A percentile compares a stretch with the other conserved stretches of the same genome.
These are phyloP conservation scores for Ogataea wickerhamii DNA, from an alignment of 805 yeast species.

Conservation along the genomic window DNA sequence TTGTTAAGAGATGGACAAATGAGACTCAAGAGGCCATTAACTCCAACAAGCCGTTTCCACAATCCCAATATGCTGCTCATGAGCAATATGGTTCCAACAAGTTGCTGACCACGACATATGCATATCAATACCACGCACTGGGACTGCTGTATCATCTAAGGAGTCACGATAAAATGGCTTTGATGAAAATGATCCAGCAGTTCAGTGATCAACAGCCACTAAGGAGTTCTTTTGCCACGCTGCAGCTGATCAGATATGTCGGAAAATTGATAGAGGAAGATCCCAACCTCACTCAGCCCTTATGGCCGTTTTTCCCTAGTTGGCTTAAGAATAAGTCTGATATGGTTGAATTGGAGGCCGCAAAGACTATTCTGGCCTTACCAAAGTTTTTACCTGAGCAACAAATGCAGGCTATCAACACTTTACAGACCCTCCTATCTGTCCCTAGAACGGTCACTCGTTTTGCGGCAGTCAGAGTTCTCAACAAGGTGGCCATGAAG, in stretches of 20 bases:
- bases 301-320: conserved; percentile 61
- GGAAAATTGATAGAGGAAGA: conserved; percentile 72
- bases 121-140: conserved; percentile 93
- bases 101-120: conserved; percentile 66
- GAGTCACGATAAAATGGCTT: conserved; percentile 90
- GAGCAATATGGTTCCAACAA: conserved; percentile 54
- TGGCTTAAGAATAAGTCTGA: conserved; percentile 81
- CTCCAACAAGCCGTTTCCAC: conserved; percentile 53
- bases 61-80: conserved; percentile 47
- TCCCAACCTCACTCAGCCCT: conserved; percentile 52
- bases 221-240: conserved; percentile 77
- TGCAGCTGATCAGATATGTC: conserved; percentile 80
- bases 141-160: conserved; percentile 86
- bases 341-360: conserved; percentile 89
- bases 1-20: conserved; percentile 89
- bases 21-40: conserved; percentile 90
- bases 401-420: conserved; percentile 64
- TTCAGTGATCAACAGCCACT: conserved; percentile 56
- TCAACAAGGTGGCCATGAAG: conserved; percentile 78
- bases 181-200: conserved; percentile 84
- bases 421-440: conserved; percentile 72
- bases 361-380: conserved; percentile 63
- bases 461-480: conserved; percentile 88
- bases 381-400: conserved; percentile 59
- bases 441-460: conserved; percentile 88